Base-by-base conservation (phyloP, 495 filamentous ascomycete species). In the Saxispiralis lemnorum region DNA sequence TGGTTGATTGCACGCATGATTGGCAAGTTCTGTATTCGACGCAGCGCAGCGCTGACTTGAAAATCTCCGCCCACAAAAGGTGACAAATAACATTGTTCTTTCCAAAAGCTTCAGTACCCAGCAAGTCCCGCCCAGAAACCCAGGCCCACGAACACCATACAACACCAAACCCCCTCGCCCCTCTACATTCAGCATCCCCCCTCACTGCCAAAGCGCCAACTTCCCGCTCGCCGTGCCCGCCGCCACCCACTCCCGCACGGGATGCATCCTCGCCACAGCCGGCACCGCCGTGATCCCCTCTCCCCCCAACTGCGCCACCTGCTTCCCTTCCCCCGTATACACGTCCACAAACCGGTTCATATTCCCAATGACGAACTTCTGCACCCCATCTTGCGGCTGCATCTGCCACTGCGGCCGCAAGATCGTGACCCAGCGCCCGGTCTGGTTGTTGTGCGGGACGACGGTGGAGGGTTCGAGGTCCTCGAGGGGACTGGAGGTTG, bases 261-360 rank as follows among this genome's bases (percentile, higher is more conserved):
- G 79, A 56, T 97, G 89, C 48, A 95, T 93, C 39, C 82, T 77
- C 2, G 86, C 81, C 2, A 92, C 89, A 1, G 92, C 83, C 15
- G 89, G 89, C 7, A 97, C 92, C 16, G 89, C 88, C 11, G 81
- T 93, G 47, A 96, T 92, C 2, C 81, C 81, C 2, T 87, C 80
- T 6, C 84, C 82, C 2, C 77, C 81, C 6, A 97, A 66, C 63
- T 96, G 88, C 3, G 83, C 92, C 30, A 97, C 66, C 59, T 95
- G 87, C 54, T 89, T 77, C 1, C 89, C 89, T 28, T 73, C 66
- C 9, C 69, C 63, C 11, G 76, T 78, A 59, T 79, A 96, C 6
- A 97, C 72, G 57, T 97, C 89, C 2, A 96, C 81, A 49, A 94
- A 95, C 15, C 89, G 76, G 57, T 94, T 94, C 89, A 96, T 96